These are phyloP conservation scores for Scheffersomyces stambukii DNA, from an alignment of 1,139 yeast species.

Conservation along the genomic window DNA sequence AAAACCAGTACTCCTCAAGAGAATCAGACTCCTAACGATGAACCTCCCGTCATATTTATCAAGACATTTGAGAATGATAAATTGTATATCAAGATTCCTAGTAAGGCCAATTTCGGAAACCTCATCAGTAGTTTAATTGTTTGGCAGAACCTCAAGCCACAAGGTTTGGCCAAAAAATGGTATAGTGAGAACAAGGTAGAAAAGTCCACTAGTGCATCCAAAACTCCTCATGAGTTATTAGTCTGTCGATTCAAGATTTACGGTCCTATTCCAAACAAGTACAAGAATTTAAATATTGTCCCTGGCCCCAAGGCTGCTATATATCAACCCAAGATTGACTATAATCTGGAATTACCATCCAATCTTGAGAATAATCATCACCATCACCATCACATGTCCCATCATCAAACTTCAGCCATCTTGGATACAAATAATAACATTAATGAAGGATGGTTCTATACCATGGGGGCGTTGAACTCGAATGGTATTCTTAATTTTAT, in stretches of 20 bases:
- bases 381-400: no score
- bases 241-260: slow-evolving; percentile 64
- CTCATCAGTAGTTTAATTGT: slow-evolving; percentile 50
- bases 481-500: slow-evolving; percentile 64
- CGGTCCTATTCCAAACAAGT: slow-evolving; percentile 53
- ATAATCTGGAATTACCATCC: no score
- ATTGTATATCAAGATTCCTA: slow-evolving; percentile 42
- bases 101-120: slow-evolving; percentile 42
- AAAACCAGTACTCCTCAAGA: slow-evolving; percentile 1
- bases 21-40: slow-evolving; percentile 12
- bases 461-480: slow-evolving; percentile 68
- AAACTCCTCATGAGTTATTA: slow-evolving; percentile 37
- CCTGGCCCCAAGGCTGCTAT: slow-evolving; percentile 46
- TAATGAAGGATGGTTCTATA: slow-evolving; percentile 68
- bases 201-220: slow-evolving; percentile 18
- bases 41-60: slow-evolving; percentile 45
- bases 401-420: slow-evolving; percentile 5
- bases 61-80: slow-evolving; percentile 44
- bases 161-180: slow-evolving; percentile 59
- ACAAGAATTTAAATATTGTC: slow-evolving; percentile 37
- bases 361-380: not conserved
- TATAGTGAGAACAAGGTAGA: slow-evolving; percentile 38
- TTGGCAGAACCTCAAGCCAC: slow-evolving; percentile 62
- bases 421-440: slow-evolving; percentile 13
- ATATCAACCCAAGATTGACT: slow-evolving; percentile 24